Base-by-base conservation (phyloP, 768 basidiomycete genomes). In the Amanita thiersii region DNA sequence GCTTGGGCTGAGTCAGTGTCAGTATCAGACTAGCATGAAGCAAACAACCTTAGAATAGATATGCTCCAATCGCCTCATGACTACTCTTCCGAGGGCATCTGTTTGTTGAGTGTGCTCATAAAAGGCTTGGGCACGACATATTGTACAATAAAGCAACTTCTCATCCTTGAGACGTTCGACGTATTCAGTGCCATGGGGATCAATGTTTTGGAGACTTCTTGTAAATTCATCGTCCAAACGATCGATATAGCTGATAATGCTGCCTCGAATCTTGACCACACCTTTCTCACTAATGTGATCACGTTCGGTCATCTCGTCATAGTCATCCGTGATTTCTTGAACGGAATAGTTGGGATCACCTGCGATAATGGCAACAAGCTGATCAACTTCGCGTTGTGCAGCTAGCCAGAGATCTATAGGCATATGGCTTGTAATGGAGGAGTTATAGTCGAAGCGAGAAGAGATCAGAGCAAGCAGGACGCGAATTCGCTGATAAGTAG, bases 131-230 rank as follows among this genome's bases (percentile, higher is more conserved):
- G 92, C 85, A 38, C 87, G 85, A 60, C 88, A 90, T 50, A 99
- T 89, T 23, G 90, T 92, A 57, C 79, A 77, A 61, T 98, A 99
- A 17, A 99, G 74, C 11, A 82, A 81, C 55, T 91, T 89, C 66
- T 98, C 97, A 56, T 98, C 92, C 63, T 91, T 91, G 44, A 99
- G 68, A 36, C 96, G 77, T 56, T 97, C 96, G 32, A 99, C 86
- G 56, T 99, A 99, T 61, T 99, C 96, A n/a, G 87, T 90, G 2
- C 96, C 92, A 57, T 99, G 96, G 5, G 96, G 94, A 54, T 99
- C 96, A 49, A 96, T 91, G 56, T 97, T 91, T 75, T 98, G 96
- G 24, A 99, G 64, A 53, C 89, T 92, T 56, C 87, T 87, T 32
- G 92, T 97, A 60, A 99, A 99, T 64, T 99, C 96, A 52, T 98